A percentile compares a stretch with the other conserved stretches of the same genome.
Conservation (phyloP, 2,329 filamentous ascomycete species). For the Ophiostoma perfectum region DNA sequence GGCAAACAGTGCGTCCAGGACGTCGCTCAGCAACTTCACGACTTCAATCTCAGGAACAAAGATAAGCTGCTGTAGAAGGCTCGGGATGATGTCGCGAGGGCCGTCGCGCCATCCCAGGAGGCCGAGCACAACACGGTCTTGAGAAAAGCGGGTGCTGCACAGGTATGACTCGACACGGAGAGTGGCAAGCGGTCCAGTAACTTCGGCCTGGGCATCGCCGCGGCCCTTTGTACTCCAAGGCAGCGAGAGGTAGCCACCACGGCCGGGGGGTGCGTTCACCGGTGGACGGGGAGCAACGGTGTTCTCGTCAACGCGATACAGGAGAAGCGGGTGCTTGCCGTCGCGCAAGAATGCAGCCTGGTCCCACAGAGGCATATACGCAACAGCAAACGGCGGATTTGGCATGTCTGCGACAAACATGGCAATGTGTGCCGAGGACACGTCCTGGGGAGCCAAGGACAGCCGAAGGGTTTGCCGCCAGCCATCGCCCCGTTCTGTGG, state of each 20-base stretch:
- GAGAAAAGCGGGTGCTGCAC: slow-evolving; percentile 91
- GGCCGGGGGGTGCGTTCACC: slow-evolving; percentile 43
- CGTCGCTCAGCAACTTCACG: slow-evolving; percentile 84
- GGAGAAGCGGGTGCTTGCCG: slow-evolving; percentile 69
- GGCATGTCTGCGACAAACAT: slow-evolving; percentile 86
- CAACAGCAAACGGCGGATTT: slow-evolving; percentile 81
- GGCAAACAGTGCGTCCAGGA: slow-evolving; percentile 85
- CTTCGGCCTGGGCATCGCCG: slow-evolving; percentile 63
- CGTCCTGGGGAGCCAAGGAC: slow-evolving; percentile 70
- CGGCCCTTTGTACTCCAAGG: slow-evolving; percentile 69
- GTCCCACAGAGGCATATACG: slow-evolving; percentile 92
- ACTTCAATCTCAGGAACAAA: slow-evolving; percentile 98
- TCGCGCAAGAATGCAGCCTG: slow-evolving; percentile 84
- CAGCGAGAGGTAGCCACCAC: slow-evolving; percentile 78
- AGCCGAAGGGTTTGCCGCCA: slow-evolving; percentile 90
- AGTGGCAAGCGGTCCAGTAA: slow-evolving; percentile 74
- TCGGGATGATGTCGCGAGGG: slow-evolving; percentile 63
- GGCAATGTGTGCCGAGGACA: slow-evolving; percentile 76
- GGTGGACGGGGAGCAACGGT: slow-evolving; percentile 63
- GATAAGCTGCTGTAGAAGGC: slow-evolving; percentile 72
- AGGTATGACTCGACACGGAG: slow-evolving; percentile 77
- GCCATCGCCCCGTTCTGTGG: slow-evolving; percentile 67
- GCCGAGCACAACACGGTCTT: slow-evolving; percentile 79
- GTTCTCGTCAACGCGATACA: slow-evolving; percentile 90
- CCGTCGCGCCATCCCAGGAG: slow-evolving; percentile 82